Percentiles rank a stretch among this genome's conserved stretches.
Conservation (phyloP, 2,329 filamentous ascomycete genomes). For the Kalaharituber pfeilii region DNA sequence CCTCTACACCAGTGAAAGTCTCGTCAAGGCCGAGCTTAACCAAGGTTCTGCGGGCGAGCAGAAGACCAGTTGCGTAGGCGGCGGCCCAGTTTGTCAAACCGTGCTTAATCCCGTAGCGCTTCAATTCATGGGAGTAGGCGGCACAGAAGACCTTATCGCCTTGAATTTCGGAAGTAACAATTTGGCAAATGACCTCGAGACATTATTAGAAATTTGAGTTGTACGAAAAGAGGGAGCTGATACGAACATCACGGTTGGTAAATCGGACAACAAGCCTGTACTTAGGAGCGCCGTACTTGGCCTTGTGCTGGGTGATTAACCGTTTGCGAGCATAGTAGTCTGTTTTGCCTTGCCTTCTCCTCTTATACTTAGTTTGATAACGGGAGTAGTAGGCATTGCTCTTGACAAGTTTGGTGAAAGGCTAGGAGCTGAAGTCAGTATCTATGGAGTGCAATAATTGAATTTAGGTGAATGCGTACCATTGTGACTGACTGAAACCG, state of each 20-base stretch:
- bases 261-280: conserved; percentile 96
- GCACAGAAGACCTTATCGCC: conserved; percentile 92
- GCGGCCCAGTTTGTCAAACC: conserved; percentile 99
- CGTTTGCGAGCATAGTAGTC: conserved; percentile 99
- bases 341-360: conserved; percentile 90
- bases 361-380: conserved; percentile 99
- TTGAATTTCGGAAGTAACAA: conserved; percentile 86
- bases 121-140: conserved; percentile 94
- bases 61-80: conserved; percentile 88
- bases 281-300: conserved; percentile 99
- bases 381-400: conserved; percentile 99
- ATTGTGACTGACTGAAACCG: not conserved
- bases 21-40: conserved; percentile 94
- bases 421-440: too few relatives aligned
- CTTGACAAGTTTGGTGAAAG: conserved; percentile 91
- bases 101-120: conserved; percentile 92
- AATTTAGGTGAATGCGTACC: not conserved
- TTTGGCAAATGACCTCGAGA: conserved; percentile 79
- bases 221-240: not conserved
- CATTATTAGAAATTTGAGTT: not conserved
- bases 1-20: conserved; percentile 87
- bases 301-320: conserved; percentile 99
- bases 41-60: conserved; percentile 89
- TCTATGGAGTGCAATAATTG: not conserved
- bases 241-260: conserved; percentile 20